Percentiles rank a stretch among this genome's conserved stretches.
These are phyloP conservation scores for Ceratocystis papillata DNA, from an alignment of 2,329 filamentous ascomycete genomes.

Conservation along the genomic window DNA sequence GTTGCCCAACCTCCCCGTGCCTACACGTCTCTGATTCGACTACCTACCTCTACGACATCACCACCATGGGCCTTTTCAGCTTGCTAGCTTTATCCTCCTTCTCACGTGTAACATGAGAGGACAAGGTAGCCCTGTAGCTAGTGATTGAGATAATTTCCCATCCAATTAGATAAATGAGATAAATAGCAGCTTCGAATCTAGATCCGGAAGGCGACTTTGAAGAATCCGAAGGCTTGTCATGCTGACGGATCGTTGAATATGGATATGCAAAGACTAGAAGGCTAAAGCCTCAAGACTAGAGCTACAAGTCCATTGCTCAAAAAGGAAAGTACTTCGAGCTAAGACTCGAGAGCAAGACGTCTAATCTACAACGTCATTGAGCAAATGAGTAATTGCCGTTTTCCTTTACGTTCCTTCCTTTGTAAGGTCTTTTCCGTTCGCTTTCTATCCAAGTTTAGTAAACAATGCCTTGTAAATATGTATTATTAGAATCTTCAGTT, in stretches of 20 bases:
- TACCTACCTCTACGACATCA: background rate
- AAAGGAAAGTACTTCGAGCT: background rate
- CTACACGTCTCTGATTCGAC: background rate
- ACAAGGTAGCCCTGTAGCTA: slow-evolving; percentile 3
- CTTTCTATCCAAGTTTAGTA: background rate
- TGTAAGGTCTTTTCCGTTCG: no score
- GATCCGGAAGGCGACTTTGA: background rate
- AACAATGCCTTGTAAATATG: background rate
- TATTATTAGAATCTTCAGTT: background rate
- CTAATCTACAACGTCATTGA: background rate
- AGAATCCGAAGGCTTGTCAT: no score
- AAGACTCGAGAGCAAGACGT: background rate
- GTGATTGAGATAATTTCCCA: background rate
- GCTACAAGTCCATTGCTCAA: no score
- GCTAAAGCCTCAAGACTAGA: no score
- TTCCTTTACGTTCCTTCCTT: background rate
- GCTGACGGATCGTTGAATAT: no score
- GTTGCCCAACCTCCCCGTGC: background rate
- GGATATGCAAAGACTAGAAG: no score
- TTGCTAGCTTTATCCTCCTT: background rate
- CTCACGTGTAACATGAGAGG: background rate
- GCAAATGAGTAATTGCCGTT: background rate
- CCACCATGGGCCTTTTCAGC: slow-evolving; percentile 5
- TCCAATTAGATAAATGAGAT: background rate
- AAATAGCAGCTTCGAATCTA: background rate